Evolutionary conservation across 2,329 filamentous ascomycete genomes (phyloP).

Genomic region (Monilinia laxa): DNA sequence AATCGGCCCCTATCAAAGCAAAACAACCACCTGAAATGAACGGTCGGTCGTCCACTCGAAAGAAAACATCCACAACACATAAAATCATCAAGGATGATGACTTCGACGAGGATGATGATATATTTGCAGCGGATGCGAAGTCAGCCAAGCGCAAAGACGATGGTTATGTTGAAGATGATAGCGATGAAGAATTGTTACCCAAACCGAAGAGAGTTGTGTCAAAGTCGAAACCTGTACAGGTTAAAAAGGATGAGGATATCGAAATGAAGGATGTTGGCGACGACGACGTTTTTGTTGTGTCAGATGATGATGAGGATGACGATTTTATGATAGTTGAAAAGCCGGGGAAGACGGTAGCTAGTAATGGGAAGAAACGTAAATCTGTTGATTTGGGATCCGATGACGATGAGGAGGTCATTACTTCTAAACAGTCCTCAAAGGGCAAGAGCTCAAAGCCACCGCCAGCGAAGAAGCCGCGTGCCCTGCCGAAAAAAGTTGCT

Average conservation of each 20-base stretch:
- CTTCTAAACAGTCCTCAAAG: slow-evolving; percentile 52
- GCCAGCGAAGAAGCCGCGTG: slow-evolving; percentile 40
- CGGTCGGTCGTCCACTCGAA: slow-evolving; percentile 36
- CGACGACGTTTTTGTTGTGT: slow-evolving; percentile 37
- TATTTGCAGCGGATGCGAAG: slow-evolving; percentile 72
- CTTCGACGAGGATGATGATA: slow-evolving; percentile 73
- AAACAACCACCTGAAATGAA: slow-evolving; percentile 30
- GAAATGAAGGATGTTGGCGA: slow-evolving; percentile 41
- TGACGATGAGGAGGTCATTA: slow-evolving; percentile 55
- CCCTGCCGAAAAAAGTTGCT: slow-evolving; percentile 58
- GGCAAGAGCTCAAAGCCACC: slow-evolving; percentile 39
- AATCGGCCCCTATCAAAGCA: slow-evolving; percentile 33
- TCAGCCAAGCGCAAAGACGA: slow-evolving; percentile 68
- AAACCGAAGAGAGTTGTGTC: slow-evolving; percentile 52
- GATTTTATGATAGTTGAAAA: slow-evolving; percentile 42
- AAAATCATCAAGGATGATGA: slow-evolving; percentile 46
- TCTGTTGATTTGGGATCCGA: slow-evolving; percentile 55
- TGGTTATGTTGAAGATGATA: slow-evolving; percentile 66
- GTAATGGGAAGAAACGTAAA: slow-evolving; percentile 57
- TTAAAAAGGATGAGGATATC: slow-evolving; percentile 47
- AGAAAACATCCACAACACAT: slow-evolving; percentile 33
- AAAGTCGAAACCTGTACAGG: slow-evolving; percentile 44
- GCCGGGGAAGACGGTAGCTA: slow-evolving; percentile 28
- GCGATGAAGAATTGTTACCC: slow-evolving; percentile 66
- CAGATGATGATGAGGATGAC: slow-evolving; percentile 49